Evolutionary conservation across 75 land plant genomes (phyloP), one percentile per base, ranked within the genome.

Genomic region (Adiantum capillusveneris): DNA sequence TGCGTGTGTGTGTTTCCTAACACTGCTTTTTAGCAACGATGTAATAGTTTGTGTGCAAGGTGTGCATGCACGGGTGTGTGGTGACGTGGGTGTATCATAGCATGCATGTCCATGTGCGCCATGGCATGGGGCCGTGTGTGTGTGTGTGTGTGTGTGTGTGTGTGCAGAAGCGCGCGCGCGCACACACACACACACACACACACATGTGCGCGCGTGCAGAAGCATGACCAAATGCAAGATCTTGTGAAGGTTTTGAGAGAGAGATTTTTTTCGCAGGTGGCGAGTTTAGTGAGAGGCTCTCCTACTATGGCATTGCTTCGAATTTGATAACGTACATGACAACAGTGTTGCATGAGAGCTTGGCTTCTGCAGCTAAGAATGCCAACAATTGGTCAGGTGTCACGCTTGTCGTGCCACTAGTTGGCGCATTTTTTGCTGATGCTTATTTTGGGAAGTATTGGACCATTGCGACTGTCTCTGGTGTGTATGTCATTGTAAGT

Each of bases 311-410:
- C 31, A 81, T 88, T 57, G 78, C 77, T 1, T 73, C 93, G 1
- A 92, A 85, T 64, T 48, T 92, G 48, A 81, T 92, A 29, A 84
- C 82, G 0, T 92, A 87, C 69, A 69, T 87, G 9, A 85, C 93
- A 0, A 79, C 69, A 22, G 84, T 73, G 18, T 57, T 81, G 60
- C 72, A 88, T 56, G 68, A 87, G 81, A 83, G 86, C 71, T 84
- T 87, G 13, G 84, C 89, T 0, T 31, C 71, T 11, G 93, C 97
- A 24, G 94, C 89, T 16, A 84, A 75, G 59, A 76, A 68, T 27
- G 82, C 88, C 11, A 92, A 83, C 61, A 76, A 61, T 57, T 92
- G 93, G 93, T 65, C 63, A 36, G 93, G 97, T 1, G 65, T 89
- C 22, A 82, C 86, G 0, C 78, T 82, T 28, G 68, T 84, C 66